A percentile compares a stretch with the other conserved stretches of the same genome.
phyloP scores from a whole-genome alignment of 2,329 filamentous ascomycete genomes.

The Zalaria sp. region DNA sequence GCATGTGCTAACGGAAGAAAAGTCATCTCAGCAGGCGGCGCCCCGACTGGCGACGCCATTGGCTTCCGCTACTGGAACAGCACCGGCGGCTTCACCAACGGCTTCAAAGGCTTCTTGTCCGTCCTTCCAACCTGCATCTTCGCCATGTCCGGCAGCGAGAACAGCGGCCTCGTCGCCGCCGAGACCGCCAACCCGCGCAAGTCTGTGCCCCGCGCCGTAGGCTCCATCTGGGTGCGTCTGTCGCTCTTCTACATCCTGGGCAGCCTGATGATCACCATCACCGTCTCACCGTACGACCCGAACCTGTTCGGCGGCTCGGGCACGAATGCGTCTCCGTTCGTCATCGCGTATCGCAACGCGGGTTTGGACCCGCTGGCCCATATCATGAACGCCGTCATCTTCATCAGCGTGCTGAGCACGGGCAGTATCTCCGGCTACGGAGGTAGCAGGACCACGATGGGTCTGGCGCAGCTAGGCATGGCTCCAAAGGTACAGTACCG shows the following conservation, averaged over 20 bases:
- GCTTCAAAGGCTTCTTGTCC: constrained; percentile 26
- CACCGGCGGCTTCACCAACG: constrained; percentile 18
- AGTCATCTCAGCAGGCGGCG: constrained; percentile 34
- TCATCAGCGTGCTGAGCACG: constrained; percentile 31
- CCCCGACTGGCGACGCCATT: constrained; percentile 25
- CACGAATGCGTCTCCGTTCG: constrained; percentile 40
- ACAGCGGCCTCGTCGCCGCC: constrained; percentile 47
- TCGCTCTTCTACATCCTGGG: constrained; percentile 28
- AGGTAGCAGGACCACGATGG: constrained; percentile 30
- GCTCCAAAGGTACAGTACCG: constrained; percentile 19
- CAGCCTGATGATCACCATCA: constrained; percentile 4
- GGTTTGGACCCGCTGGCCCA: constrained; percentile 23
- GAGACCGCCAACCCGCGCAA: constrained; percentile 50
- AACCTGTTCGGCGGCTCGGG: constrained; percentile 17
- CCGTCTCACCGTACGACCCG: constrained; percentile 8
- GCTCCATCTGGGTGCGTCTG: constrained; percentile 30
- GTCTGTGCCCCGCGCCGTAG: constrained; percentile 46
- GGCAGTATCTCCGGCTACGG: constrained; percentile 30
- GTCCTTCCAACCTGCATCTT: constrained; percentile 18
- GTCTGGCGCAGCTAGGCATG: constrained; percentile 28
- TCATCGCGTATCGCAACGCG: constrained; percentile 31
- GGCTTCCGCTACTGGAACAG: constrained; percentile 31
- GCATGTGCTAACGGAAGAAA: too few relatives aligned
- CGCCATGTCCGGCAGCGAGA: constrained; percentile 33
- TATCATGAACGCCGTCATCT: constrained; percentile 35